A percentile compares a stretch with the other conserved stretches of the same genome.
Evolutionary conservation across 2,329 filamentous ascomycete species (phyloP).

Genomic region (Cytospora chrysosperma): DNA sequence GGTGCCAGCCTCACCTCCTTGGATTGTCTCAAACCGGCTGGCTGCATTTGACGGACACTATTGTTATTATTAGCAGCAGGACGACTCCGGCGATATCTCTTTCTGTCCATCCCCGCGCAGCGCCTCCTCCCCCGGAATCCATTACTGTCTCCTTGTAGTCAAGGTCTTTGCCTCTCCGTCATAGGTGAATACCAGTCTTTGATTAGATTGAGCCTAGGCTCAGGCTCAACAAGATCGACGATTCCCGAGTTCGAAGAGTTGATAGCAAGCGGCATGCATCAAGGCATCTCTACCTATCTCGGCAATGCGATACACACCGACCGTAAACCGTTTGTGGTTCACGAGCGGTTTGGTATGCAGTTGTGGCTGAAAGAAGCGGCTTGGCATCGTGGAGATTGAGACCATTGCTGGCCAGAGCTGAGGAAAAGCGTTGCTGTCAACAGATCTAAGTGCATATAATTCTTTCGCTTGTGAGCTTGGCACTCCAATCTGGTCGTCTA

Average conservation of each 20-base stretch:
- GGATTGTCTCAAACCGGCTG: too few relatives aligned
- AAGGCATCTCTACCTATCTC: too few relatives aligned
- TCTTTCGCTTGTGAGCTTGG: background rate
- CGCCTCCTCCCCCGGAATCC: too few relatives aligned
- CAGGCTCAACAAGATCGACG: background rate
- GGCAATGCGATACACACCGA: too few relatives aligned
- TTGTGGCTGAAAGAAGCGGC: background rate
- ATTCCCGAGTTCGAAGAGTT: too few relatives aligned
- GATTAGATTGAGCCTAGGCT: background rate
- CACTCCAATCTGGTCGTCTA: background rate
- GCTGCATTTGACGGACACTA: too few relatives aligned
- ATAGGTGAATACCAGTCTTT: too few relatives aligned
- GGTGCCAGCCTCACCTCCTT: too few relatives aligned
- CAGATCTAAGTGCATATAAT: background rate
- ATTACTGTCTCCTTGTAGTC: too few relatives aligned
- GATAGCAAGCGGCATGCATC: too few relatives aligned
- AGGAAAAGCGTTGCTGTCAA: background rate
- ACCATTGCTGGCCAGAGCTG: background rate
- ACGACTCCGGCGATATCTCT: background rate
- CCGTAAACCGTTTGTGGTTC: background rate
- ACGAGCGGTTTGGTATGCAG: background rate
- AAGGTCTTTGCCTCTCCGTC: too few relatives aligned
- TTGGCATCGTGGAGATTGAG: background rate
- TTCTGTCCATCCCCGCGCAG: background rate
- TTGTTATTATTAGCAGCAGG: background rate